Base-by-base conservation (phyloP, 192 early-diverging fungal species). In the Coemansia sp. region DNA sequence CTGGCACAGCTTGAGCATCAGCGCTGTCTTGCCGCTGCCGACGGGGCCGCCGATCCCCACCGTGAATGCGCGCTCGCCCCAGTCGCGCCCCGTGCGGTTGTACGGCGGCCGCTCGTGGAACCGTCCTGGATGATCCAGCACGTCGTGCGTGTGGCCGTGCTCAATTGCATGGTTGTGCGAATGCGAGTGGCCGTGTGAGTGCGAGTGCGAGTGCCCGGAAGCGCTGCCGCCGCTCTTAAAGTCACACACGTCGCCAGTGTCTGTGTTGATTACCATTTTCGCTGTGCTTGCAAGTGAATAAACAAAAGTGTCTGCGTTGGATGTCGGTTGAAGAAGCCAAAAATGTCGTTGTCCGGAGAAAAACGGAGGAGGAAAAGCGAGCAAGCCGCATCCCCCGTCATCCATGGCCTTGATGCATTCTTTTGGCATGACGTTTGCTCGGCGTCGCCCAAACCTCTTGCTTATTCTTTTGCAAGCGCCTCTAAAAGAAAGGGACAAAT, bases 31-130 rank as follows among this genome's bases (percentile, higher is more conserved):
- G 71, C 96, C 96, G 18, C 92, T 93, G 47, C 96, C 96, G 12
- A 98, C 96, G 41, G 96, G 96, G 83, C 95, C 94, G 54, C 93
- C 93, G 82, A 98, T 96, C 51, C 95, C 95, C 32, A 98, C 88
- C 60, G 96, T 98, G 74, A 96, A 98, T 0, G 93, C 90, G 7
- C 96, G 85, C 76, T 98, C 95, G 26, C 80, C 85, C 93, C 93
- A 98, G 80, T 96, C 89, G 16, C 96, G 85, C 36, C 85, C 84
- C 6, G 79, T 77, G 76, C 90, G 92, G 67, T 83, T 85, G n/a
- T 93, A 88, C 41, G 87, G 66, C 10, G 89, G 85, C 10, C 96
- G 83, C 57, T 93, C 90, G 13, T 84, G 75, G 85, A 86, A 98
- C 55, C 79, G 79, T 42, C 96, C 96, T 0, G 95, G 92, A 60